Evolutionary conservation across 352 stramenopile genomes (phyloP).

Genomic region (Thraustochytrium striatum): DNA sequence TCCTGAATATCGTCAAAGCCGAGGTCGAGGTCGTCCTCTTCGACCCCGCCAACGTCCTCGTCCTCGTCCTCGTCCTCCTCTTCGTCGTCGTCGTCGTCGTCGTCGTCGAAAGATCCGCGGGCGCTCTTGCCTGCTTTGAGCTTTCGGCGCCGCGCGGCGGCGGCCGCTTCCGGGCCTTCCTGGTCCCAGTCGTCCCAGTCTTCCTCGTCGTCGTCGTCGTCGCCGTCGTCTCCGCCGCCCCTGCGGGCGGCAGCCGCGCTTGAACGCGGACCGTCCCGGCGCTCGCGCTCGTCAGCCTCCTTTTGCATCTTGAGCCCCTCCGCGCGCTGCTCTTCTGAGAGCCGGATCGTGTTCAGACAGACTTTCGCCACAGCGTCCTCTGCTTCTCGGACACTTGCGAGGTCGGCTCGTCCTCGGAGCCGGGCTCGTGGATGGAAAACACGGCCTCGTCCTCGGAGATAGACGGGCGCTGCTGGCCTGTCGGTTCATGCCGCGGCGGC

Average conservation of each 20-base stretch:
- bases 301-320: constrained; percentile 17
- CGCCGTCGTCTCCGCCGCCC: neutral
- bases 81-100: constrained; percentile 17
- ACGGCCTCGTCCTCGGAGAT: neutral
- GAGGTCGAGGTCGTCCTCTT: constrained; percentile 26
- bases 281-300: neutral
- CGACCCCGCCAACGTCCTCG: neutral
- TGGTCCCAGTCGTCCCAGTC: constrained; percentile 40
- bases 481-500: too few species aligned
- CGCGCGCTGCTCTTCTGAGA: constrained; percentile 24
- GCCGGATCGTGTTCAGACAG: constrained; percentile 38
- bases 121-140: too few species aligned
- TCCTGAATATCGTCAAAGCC: constrained; percentile 16
- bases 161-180: neutral
- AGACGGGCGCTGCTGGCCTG: neutral
- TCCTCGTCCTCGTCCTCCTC: constrained; percentile 33
- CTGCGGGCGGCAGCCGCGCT: neutral
- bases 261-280: neutral
- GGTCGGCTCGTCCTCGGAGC: neutral
- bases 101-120: too few species aligned
- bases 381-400: constrained; percentile 12
- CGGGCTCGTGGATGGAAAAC: neutral
- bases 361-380: constrained; percentile 30
- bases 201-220: constrained; percentile 21
- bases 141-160: neutral